A percentile compares a stretch with the other conserved stretches of the same genome.
phyloP scores from a whole-genome alignment of 164 flowering plant species.

The Chloranthus sessilifolius region DNA sequence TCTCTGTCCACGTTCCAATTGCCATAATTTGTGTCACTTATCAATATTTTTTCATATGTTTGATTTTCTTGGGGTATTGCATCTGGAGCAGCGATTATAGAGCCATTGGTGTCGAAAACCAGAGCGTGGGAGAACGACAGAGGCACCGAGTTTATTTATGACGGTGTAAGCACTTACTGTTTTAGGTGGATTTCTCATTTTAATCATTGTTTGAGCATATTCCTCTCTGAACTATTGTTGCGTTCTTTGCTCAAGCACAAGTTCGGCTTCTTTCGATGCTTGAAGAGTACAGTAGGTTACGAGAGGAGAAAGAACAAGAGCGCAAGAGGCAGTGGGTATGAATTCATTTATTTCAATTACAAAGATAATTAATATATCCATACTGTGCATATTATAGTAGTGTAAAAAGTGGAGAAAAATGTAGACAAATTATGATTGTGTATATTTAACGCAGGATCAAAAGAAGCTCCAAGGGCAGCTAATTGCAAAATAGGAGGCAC shows the following conservation, averaged over 20 bases:
- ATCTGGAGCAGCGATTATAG: conserved; percentile 50
- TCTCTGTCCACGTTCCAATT: too few relatives aligned
- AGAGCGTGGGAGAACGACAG: conserved; percentile 61
- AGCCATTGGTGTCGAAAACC: conserved; percentile 39
- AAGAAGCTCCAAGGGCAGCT: too few relatives aligned
- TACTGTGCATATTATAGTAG: too few relatives aligned
- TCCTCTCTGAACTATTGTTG: not conserved
- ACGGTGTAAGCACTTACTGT: conserved; percentile 48
- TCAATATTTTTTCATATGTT: too few relatives aligned
- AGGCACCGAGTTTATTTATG: conserved; percentile 50
- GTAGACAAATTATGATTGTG: too few relatives aligned
- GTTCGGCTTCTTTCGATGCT: conserved; percentile 76
- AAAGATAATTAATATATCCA: too few relatives aligned
- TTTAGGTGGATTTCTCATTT: too few relatives aligned
- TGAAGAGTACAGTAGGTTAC: conserved; percentile 60
- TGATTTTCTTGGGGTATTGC: conserved; percentile 11
- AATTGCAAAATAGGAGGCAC: too few relatives aligned
- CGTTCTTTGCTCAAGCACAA: conserved; percentile 25
- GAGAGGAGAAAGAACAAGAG: conserved; percentile 84
- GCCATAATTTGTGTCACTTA: too few relatives aligned
- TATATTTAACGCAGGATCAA: too few relatives aligned
- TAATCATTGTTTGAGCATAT: not conserved
- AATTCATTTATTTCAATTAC: too few relatives aligned
- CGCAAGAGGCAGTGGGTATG: conserved; percentile 71
- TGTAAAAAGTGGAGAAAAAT: too few relatives aligned